Evolutionary conservation across 2,329 filamentous ascomycete genomes (phyloP).

Genomic region (Colletotrichum sp.): DNA sequence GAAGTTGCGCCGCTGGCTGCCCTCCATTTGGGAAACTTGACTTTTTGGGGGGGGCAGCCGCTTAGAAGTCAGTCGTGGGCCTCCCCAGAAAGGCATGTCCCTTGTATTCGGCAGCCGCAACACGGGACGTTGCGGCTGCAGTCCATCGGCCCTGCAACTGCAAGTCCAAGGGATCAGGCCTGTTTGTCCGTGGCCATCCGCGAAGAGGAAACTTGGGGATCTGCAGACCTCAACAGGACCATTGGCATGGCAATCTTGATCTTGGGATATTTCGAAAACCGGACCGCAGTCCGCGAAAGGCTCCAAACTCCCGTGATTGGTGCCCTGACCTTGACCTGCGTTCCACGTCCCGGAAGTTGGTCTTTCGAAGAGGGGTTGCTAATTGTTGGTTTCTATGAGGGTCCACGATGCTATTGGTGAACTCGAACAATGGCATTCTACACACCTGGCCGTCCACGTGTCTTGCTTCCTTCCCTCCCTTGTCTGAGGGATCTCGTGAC

Average conservation of each 20-base stretch:
- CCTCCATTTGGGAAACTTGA: conserved; percentile 7
- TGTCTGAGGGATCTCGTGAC: not conserved
- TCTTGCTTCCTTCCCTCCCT: not conserved
- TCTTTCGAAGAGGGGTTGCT: not conserved
- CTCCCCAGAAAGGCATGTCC: conserved; percentile 8
- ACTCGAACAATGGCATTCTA: not conserved
- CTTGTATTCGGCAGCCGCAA: conserved; percentile 8
- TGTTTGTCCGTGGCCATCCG: not conserved
- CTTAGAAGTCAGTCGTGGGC: not conserved
- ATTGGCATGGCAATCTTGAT: not conserved
- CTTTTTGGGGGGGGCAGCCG: conserved; percentile 1
- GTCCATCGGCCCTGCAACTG: not conserved
- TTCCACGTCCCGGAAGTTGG: not conserved
- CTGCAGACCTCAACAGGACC: not conserved
- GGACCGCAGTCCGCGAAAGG: not conserved
- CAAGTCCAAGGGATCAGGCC: not conserved
- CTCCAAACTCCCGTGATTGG: not conserved
- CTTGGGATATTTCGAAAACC: not conserved
- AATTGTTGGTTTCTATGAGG: not conserved
- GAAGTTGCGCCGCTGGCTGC: not conserved
- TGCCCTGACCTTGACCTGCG: not conserved
- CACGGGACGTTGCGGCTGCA: not conserved
- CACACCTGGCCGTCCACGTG: not conserved
- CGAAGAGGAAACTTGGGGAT: not conserved
- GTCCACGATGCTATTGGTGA: not conserved